Base-by-base conservation (phyloP, 2,329 filamentous ascomycete genomes). In the Cladosporium cucumerinum region DNA sequence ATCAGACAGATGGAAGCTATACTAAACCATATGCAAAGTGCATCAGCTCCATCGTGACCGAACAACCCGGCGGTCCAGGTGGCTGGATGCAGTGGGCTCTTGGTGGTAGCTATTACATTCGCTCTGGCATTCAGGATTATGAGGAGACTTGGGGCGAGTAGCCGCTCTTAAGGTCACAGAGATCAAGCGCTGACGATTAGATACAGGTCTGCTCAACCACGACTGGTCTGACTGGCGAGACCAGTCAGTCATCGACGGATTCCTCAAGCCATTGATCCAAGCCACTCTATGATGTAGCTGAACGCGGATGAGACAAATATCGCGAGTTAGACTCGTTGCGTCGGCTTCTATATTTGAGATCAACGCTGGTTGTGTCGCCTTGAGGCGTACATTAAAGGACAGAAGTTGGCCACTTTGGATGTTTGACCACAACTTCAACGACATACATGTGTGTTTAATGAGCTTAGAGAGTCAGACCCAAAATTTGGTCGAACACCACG, bases 61-160 rank as follows among this genome's bases (percentile, higher is more conserved):
- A 76, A 46, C 75, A 69, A 46, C 65, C 69, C 1, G 81, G 69
- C 79, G 83, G 74, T 79, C 81, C 0, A 81, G 85, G 14, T 86
- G 85, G 85, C 81, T 84, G 73, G 78, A 84, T 75, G 67, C 74
- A 77, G 63, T 87, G 85, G 83, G 86, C 86, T 36, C 63, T 89
- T 16, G 79, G 63, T 3, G 72, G 72, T 1, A 71, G 68, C 70
- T 88, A 88, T 70, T 87, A 87, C 68, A 80, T 84, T 63, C 76
- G 85, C 1, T 71, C 75, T 6, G 85, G 85, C 0, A 78, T 64
- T 0, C 83, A 85, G 71, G 84, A 87, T 69, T 82, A 74, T 58
- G 85, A 87, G 30, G 86, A 88, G 75, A 74, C 76, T 0, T 88
- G 85, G 85, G 74, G 73, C 73, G 46, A 64, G 72, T 69, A 6